Evolutionary conservation across 441 rosid genomes (phyloP).

Genomic region (Erodium moschatum): DNA sequence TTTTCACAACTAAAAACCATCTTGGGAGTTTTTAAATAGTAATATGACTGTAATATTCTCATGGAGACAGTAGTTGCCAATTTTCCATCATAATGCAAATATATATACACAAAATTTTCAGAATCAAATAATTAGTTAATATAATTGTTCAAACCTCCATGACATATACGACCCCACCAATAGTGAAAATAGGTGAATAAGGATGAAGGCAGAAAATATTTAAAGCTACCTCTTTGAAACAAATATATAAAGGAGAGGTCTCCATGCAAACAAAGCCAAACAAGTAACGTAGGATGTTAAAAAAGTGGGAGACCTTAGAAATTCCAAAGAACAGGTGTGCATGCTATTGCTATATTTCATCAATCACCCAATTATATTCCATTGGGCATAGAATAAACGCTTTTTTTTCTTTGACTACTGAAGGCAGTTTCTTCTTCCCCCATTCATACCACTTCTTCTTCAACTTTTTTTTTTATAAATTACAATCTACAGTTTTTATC

Average conservation of each 20-base stretch:
- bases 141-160: neutral
- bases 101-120: neutral
- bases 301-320: conserved; percentile 13
- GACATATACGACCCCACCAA: neutral
- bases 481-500: too few relatives aligned
- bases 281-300: neutral
- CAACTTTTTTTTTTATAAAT: too few relatives aligned
- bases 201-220: conserved; percentile 1
- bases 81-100: neutral
- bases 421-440: conserved; percentile 17
- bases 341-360: conserved; percentile 5
- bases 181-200: neutral
- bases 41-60: neutral
- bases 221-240: conserved; percentile 5
- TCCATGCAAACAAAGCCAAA: neutral
- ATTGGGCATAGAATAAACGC: conserved; percentile 18
- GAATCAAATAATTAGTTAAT: neutral
- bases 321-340: conserved; percentile 6
- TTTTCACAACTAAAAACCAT: neutral
- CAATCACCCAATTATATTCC: conserved; percentile 13
- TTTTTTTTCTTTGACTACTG: conserved; percentile 21
- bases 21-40: neutral
- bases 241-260: neutral
- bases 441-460: too few relatives aligned
- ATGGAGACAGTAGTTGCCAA: neutral